Evolutionary conservation across 164 flowering plant genomes (phyloP).

Genomic region (Kingdonia uniflora): DNA sequence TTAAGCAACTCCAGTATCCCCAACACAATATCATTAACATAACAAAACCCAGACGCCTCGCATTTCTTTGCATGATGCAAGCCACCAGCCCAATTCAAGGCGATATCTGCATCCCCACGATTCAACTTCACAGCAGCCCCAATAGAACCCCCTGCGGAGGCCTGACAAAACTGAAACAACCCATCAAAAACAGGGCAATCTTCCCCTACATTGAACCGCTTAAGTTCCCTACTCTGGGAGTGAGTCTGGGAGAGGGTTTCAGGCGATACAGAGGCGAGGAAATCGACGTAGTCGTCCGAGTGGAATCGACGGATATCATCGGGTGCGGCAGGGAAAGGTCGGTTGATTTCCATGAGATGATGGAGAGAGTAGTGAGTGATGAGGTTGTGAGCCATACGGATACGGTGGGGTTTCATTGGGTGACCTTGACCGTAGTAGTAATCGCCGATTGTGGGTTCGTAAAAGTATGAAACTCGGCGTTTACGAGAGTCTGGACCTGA

Average conservation of each 20-base stretch:
- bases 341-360: conserved; percentile 39
- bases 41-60: conserved; percentile 57
- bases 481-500: conserved; percentile 35
- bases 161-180: conserved; percentile 39
- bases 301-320: conserved; percentile 40
- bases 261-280: conserved; percentile 34
- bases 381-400: conserved; percentile 53
- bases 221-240: conserved; percentile 19
- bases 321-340: conserved; percentile 37
- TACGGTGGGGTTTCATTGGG: conserved; percentile 63
- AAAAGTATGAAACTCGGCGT: conserved; percentile 46
- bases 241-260: conserved; percentile 22
- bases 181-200: conserved; percentile 58
- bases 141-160: conserved; percentile 45
- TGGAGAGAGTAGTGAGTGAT: conserved; percentile 43
- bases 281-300: conserved; percentile 44
- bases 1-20: conserved; percentile 52
- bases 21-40: conserved; percentile 51
- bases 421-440: conserved; percentile 66
- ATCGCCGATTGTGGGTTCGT: conserved; percentile 52
- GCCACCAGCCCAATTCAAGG: conserved; percentile 56
- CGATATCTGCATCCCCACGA: conserved; percentile 38
- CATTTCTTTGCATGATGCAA: conserved; percentile 53
- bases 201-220: conserved; percentile 49
- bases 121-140: conserved; percentile 49